Evolutionary conservation across 129 eudicot species (phyloP), one percentile per base, ranked within the genome.

Genomic region (Flaveria brownii): DNA sequence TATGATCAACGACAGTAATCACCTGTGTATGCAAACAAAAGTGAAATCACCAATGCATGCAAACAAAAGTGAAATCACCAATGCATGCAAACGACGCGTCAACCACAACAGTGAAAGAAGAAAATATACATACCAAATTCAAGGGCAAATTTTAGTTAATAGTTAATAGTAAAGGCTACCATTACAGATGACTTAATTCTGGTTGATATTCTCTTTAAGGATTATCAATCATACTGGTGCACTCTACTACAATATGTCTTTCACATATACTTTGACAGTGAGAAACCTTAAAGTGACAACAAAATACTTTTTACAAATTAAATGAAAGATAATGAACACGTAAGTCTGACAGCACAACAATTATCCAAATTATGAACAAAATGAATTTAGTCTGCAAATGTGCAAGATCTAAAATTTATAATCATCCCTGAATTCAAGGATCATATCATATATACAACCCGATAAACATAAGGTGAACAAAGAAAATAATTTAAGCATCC

Each of bases 321-420:
- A 60, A 20, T 17, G 26, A 59, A 14, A 57, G 36, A 3, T 16
- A 22, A 33, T 16, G 52, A 77, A 25, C 30, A 65, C 6, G 20
- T 2, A 36, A 20, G 5, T 54, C 49, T 62, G 30, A 63, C 57
- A 69, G 39, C 47, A 45, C 13, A 18, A 70, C 13, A 47, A 70
- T 5, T 62, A 78, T 60, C 72, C 64, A 42, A 51, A 30, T 20
- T 65, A 73, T 80, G 60, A 25, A 80, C 83, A 73, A 73, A 65
- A 23, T 64, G 70, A 73, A 80, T 59, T 68, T 41, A 59, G 55
- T 43, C 12, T 80, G 66, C 26, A 30, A 59, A 28, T 78, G 61
- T 78, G 77, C 73, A 76, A 76, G 74, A 41, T 14, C 63, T 22
- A 16, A 71, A 80, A 73, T 54, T 46, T 14, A 61, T 46, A 18